Percentiles rank a stretch among this genome's conserved stretches.
These are phyloP conservation scores for Cucurbita argyrosperma DNA, from an alignment of 306 rosid genomes.

Conservation along the genomic window DNA sequence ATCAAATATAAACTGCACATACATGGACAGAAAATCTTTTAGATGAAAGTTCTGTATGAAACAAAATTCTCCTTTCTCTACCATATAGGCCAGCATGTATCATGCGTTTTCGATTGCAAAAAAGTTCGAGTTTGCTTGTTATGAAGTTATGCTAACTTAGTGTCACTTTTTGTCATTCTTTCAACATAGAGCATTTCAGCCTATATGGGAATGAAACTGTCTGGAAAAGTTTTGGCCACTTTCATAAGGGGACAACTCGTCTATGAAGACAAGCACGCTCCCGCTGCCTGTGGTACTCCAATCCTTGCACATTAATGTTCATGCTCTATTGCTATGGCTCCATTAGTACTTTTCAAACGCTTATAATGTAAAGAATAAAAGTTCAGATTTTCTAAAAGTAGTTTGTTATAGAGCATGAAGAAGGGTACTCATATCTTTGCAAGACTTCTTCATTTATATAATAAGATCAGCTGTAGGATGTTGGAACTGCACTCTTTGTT, in stretches of 20 bases:
- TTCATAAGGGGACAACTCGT: conserved; percentile 88
- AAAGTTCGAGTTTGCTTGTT: not conserved
- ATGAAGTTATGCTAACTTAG: not conserved
- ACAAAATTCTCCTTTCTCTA: not conserved
- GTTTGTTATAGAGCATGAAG: not conserved
- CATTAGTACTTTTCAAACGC: not conserved
- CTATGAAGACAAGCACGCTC: conserved; percentile 62
- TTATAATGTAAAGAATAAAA: not conserved
- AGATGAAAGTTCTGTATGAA: not conserved
- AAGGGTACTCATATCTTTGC: not conserved
- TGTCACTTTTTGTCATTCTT: not conserved
- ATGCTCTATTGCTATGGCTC: not conserved
- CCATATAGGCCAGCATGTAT: not conserved
- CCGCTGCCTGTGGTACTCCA: conserved; percentile 54
- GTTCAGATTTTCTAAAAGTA: not conserved
- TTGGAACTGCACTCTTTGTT: not conserved
- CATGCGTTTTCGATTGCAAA: not conserved
- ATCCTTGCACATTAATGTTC: conserved; percentile 35
- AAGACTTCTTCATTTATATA: not conserved
- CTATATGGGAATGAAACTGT: conserved; percentile 60
- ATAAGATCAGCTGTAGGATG: not conserved
- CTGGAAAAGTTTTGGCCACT: conserved; percentile 70
- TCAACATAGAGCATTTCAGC: conserved; percentile 52
- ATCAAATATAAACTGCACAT: not conserved
- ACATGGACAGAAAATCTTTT: not conserved